A percentile compares a stretch with the other conserved stretches of the same genome.
phyloP scores from a whole-genome alignment of 805 yeast genomes.

The Ogataea salicorniae region DNA sequence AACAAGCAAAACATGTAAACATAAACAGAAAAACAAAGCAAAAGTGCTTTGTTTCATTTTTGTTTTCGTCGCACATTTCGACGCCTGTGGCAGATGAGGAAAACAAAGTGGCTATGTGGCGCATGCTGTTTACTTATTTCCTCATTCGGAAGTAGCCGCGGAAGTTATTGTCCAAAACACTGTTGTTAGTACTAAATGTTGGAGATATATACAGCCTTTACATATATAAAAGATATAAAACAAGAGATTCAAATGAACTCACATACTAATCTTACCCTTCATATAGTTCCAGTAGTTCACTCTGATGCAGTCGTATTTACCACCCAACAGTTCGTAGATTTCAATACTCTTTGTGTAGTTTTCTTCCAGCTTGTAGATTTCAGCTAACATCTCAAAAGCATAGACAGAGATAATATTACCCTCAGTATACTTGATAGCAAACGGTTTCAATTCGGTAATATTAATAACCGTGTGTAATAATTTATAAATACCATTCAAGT shows the following conservation, averaged over 20 bases:
- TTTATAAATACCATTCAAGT: slow-evolving; percentile 54
- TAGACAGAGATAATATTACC: slow-evolving; percentile 39
- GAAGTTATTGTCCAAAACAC: too few relatives aligned
- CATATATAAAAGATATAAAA: background rate
- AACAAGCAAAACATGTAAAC: too few relatives aligned
- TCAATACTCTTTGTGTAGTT: slow-evolving; percentile 32
- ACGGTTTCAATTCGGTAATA: slow-evolving; percentile 37
- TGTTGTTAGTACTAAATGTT: too few relatives aligned
- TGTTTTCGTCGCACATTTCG: too few relatives aligned
- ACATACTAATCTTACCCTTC: background rate
- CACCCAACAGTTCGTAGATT: slow-evolving; percentile 48
- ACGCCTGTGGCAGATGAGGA: too few relatives aligned
- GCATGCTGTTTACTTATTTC: too few relatives aligned
- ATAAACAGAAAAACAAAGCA: too few relatives aligned
- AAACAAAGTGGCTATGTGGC: too few relatives aligned
- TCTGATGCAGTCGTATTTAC: slow-evolving; percentile 29
- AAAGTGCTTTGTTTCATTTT: too few relatives aligned
- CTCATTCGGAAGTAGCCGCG: too few relatives aligned
- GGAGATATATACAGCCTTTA: too few relatives aligned
- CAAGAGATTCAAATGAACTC: background rate
- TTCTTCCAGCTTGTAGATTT: slow-evolving; percentile 35
- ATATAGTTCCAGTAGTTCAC: slow-evolving; percentile 29
- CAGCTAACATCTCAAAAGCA: slow-evolving; percentile 61
- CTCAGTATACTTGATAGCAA: slow-evolving; percentile 39
- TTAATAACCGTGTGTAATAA: slow-evolving; percentile 14